Conservation (phyloP, 2,329 filamentous ascomycete genomes). For the Trichoderma lentiforme region DNA sequence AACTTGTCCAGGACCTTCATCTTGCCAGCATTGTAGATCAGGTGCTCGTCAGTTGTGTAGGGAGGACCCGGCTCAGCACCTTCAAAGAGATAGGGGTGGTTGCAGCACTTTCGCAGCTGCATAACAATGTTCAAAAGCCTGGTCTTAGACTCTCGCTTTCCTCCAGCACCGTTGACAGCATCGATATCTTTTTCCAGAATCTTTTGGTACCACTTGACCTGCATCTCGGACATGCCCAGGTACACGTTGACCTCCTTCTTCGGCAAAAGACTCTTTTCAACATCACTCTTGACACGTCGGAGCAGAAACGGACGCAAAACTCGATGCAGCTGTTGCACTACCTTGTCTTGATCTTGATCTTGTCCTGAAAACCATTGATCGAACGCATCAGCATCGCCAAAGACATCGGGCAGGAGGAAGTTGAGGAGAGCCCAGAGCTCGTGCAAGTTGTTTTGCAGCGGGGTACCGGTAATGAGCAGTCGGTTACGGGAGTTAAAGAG, state of each 20-base stretch:
- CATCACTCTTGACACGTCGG: conserved; percentile 93
- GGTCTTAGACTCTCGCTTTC: conserved; percentile 97
- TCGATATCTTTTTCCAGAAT: conserved; percentile 99
- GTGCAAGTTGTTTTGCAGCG: conserved; percentile 95
- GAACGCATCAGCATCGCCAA: conserved; percentile 93
- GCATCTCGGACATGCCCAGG: conserved; percentile 98
- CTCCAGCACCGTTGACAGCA: conserved; percentile 92
- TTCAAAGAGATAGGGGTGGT: conserved; percentile 97
- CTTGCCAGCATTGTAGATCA: conserved; percentile 90
- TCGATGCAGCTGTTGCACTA: conserved; percentile 92
- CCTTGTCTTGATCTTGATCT: conserved; percentile 85
- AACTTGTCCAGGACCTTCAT: conserved; percentile 97
- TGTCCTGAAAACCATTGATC: conserved; percentile 97
- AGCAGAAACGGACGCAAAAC: conserved; percentile 91
- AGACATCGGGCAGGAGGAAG: conserved; percentile 96
- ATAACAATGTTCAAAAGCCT: conserved; percentile 97
- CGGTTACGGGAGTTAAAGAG: conserved; percentile 94
- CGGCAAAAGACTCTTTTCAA: conserved; percentile 93
- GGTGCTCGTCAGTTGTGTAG: conserved; percentile 96
- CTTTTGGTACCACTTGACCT: conserved; percentile 98
- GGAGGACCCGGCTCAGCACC: conserved; percentile 95
- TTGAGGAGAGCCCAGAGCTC: conserved; percentile 97
- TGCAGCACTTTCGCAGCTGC: conserved; percentile 98
- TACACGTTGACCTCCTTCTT: conserved; percentile 98
- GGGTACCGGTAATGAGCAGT: conserved; percentile 92